Evolutionary conservation across 805 yeast genomes (phyloP), one percentile per base, ranked within the genome.

Genomic region (Candida peoriensis): DNA sequence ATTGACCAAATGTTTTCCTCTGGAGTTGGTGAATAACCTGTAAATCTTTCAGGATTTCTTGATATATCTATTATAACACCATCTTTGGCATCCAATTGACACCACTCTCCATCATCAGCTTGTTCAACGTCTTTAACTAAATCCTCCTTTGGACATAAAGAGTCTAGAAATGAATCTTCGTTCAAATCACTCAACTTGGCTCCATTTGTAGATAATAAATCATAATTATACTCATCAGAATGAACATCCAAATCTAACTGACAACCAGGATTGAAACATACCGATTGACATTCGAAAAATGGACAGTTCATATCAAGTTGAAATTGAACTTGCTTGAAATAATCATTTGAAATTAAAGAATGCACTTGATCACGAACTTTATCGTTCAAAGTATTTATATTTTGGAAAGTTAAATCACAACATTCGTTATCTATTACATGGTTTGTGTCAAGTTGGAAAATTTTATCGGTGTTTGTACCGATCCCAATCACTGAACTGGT

Each of bases 1-100:
- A 94, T 86, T 26, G 76, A 69, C 99, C 99, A 93, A 30, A 93
- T 86, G 54, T 82, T 87, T 46, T 81, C 77, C 16, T 96, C 86
- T 52, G 93, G 96, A 33, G 80, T 77, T 20, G 98, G 98, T 21
- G 88, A 83, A 54, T 93, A 93, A 0, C 98, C 98, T 0, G 98
- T 94, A 63, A 85, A 93, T 51, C 97, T 70, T 60, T 93, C 99
- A 1, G 96, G 96, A 54, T 94, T 94, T 36, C 83, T 85, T 15
- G 81, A 68, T 37, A 93, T 70, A 51, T 89, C 87, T 20, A 93
- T 95, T 49, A 81, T 81, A 2, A 87, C 96, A 36, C 88, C 78
- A 41, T 78, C 72, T 48, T 76, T 76, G 46, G 72, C 74, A 48
- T 78, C 85, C 24, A 79, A 61, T 53, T 79, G 84, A 52, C 85